A percentile compares a stretch with the other conserved stretches of the same genome.
Evolutionary conservation across 2,329 filamentous ascomycete species (phyloP).

Genomic region (Claviceps lovelessii): DNA sequence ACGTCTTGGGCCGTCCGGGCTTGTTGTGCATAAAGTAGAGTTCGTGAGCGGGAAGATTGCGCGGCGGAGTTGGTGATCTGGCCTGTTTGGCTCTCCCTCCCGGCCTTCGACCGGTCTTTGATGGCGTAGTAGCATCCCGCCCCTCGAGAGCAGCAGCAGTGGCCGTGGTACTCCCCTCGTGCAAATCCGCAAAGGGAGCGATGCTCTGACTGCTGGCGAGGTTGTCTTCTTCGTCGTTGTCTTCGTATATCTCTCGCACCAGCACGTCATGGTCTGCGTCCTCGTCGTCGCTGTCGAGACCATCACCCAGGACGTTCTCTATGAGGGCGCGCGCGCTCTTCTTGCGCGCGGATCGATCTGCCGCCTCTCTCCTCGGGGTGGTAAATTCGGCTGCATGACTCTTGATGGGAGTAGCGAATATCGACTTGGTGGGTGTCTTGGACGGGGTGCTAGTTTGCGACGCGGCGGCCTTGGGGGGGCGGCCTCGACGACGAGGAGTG

Average conservation of each 20-base stretch:
- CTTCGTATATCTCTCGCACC: conserved; percentile 24
- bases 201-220: conserved; percentile 39
- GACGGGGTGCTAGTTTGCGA: conserved; percentile 18
- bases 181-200: conserved; percentile 10
- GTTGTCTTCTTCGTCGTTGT: conserved; percentile 55
- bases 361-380: conserved; percentile 54
- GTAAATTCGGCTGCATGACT: conserved; percentile 19
- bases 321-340: conserved; percentile 72
- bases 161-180: conserved; percentile 20
- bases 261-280: conserved; percentile 21
- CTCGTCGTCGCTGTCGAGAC: conserved; percentile 54
- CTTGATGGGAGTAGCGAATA: conserved; percentile 26
- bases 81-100: conserved; percentile 14
- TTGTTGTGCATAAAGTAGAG: conserved; percentile 89
- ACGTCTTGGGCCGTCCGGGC: conserved; percentile 67
- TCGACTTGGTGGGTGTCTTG: conserved; percentile 13
- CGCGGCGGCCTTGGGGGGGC: conserved; percentile 15
- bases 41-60: conserved; percentile 73
- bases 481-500: conserved; percentile 18
- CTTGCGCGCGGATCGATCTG: conserved; percentile 71
- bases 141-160: conserved; percentile 11
- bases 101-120: conserved; percentile 20
- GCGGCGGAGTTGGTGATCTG: conserved; percentile 64
- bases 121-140: conserved; percentile 21
- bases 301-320: conserved; percentile 52